A percentile compares a stretch with the other conserved stretches of the same genome.
phyloP scores from a whole-genome alignment of 208 protist species.

The Acanthamoeba sp. region DNA sequence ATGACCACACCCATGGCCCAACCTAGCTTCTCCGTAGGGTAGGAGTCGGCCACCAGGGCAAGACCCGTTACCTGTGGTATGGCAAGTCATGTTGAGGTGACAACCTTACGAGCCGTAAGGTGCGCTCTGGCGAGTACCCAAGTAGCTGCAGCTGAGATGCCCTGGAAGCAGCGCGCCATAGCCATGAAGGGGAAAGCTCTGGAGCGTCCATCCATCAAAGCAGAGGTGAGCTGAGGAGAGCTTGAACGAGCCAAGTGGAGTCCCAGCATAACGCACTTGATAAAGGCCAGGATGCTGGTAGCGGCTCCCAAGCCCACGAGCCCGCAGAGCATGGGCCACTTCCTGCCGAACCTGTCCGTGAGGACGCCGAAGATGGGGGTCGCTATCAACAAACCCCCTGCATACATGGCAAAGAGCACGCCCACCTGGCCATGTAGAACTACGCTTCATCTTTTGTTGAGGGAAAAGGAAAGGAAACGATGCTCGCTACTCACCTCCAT shows the following conservation, averaged over 20 bases:
- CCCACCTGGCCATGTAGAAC: neutral
- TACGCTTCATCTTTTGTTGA: neutral
- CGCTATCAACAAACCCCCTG: neutral
- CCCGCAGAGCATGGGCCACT: neutral
- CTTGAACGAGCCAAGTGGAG: no score
- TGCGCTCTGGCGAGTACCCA: neutral
- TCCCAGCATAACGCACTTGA: neutral
- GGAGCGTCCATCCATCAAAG: no score
- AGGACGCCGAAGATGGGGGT: conserved; percentile 37
- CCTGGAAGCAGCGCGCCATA: neutral
- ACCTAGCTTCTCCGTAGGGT: neutral
- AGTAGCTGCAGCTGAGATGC: neutral
- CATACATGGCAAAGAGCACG: conserved; percentile 42
- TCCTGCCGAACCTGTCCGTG: conserved; percentile 16
- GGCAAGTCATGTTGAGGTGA: neutral
- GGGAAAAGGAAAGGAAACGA: neutral
- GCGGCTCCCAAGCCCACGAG: neutral
- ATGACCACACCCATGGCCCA: conserved; percentile 20
- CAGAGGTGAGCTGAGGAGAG: no score
- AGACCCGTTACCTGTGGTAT: neutral
- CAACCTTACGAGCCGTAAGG: neutral
- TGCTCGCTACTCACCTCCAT: neutral
- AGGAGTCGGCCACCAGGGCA: neutral
- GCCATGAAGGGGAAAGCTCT: conserved; percentile 11
- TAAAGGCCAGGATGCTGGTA: conserved; percentile 5